These are phyloP conservation scores for Neocallimastix lanati DNA, from an alignment of 192 early-diverging fungal species.

Conservation along the genomic window DNA sequence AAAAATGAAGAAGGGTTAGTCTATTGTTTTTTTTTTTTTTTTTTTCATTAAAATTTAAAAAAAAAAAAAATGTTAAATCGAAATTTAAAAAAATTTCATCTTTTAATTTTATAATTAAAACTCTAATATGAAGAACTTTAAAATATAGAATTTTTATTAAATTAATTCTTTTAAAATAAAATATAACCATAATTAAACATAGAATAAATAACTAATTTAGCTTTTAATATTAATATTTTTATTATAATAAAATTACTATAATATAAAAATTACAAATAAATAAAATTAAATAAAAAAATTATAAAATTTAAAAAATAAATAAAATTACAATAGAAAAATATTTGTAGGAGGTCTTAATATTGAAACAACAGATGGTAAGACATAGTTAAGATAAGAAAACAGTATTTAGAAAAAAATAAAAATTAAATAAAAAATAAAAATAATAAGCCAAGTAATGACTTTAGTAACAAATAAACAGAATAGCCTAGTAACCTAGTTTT, in stretches of 20 bases:
- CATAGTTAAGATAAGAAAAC: not conserved
- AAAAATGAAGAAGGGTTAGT: not conserved
- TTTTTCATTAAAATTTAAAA: too few species aligned
- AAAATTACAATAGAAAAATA: slow-evolving; percentile 40
- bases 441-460: not conserved
- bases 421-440: too few species aligned
- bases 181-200: too few species aligned
- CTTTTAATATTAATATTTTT: not conserved
- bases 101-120: too few species aligned
- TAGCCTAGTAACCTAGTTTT: not conserved
- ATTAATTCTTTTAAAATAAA: too few species aligned
- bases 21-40: not conserved
- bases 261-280: too few species aligned
- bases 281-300: not conserved
- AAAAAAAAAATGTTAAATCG: too few species aligned
- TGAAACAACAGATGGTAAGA: slow-evolving; percentile 70
- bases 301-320: not conserved
- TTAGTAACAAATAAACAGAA: not conserved
- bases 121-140: too few species aligned
- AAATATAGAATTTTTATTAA: too few species aligned
- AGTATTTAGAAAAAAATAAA: not conserved
- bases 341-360: slow-evolving; percentile 65
- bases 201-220: not conserved
- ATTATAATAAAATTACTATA: not conserved
- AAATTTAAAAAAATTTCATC: too few species aligned